Conservation (phyloP, 2,329 filamentous ascomycete species). For the Neonectria punicea region DNA sequence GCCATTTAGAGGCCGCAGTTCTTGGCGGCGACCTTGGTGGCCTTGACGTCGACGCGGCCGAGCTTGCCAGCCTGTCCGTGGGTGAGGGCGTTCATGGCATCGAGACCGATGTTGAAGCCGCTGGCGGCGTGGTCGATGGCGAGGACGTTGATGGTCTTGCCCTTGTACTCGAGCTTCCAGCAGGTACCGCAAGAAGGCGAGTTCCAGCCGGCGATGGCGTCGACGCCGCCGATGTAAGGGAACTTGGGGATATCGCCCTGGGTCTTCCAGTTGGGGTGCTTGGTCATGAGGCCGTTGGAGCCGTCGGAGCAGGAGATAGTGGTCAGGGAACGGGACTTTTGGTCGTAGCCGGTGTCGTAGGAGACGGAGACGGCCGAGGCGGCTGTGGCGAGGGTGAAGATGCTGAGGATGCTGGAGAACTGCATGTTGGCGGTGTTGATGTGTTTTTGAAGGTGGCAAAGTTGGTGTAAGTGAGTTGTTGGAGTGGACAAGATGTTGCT, state of each 20-base stretch:
- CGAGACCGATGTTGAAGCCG: constrained; percentile 66
- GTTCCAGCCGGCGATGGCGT: constrained; percentile 65
- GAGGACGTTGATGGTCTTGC: constrained; percentile 62
- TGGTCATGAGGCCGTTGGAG: constrained; percentile 70
- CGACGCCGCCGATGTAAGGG: constrained; percentile 65
- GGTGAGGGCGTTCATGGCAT: constrained; percentile 67
- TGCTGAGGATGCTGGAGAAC: constrained; percentile 52
- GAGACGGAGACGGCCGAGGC: constrained; percentile 63
- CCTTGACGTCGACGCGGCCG: constrained; percentile 63
- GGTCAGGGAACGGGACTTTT: constrained; percentile 63
- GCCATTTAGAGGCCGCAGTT: constrained; percentile 55
- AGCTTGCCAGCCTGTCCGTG: constrained; percentile 59
- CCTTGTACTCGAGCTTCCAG: constrained; percentile 64
- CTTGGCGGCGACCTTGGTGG: constrained; percentile 53
- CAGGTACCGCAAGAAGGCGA: constrained; percentile 67
- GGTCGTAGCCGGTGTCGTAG: constrained; percentile 79
- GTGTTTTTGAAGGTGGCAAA: constrained; percentile 16
- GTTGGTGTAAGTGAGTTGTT: constrained; percentile 22
- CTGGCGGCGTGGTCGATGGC: constrained; percentile 62
- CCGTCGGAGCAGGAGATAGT: constrained; percentile 75
- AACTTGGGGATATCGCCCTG: constrained; percentile 62
- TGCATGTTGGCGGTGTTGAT: constrained; percentile 53
- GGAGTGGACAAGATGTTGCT: not conserved
- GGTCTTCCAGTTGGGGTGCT: constrained; percentile 66
- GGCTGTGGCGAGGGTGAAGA: constrained; percentile 52